These are phyloP conservation scores for Asterella californica DNA, from an alignment of 225 moss, liverwort and hornwort species.

Conservation along the genomic window DNA sequence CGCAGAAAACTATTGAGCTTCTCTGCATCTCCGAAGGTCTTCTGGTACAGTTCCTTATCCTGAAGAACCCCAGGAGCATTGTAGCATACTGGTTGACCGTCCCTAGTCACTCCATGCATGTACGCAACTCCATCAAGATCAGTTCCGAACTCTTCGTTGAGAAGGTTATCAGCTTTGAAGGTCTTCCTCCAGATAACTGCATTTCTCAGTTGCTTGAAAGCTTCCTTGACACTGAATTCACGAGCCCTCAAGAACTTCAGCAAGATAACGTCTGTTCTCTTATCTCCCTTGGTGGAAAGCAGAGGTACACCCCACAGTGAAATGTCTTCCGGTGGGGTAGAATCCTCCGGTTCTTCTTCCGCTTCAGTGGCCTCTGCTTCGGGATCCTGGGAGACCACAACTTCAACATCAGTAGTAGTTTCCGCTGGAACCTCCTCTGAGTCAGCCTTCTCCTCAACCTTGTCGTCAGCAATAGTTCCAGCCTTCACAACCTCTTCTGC, in stretches of 20 bases:
- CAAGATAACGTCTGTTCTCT: slow-evolving; percentile 50
- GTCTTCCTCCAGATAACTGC: slow-evolving; percentile 54
- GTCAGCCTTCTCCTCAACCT: neutral
- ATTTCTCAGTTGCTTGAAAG: slow-evolving; percentile 51
- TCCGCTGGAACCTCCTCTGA: slow-evolving; percentile 11
- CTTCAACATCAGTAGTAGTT: neutral
- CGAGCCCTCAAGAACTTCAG: slow-evolving; percentile 55
- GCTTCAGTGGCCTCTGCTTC: slow-evolving; percentile 9
- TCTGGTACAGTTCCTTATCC: slow-evolving; percentile 44
- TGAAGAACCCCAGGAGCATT: slow-evolving; percentile 37
- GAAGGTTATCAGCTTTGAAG: slow-evolving; percentile 43
- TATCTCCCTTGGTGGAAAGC: slow-evolving; percentile 45
- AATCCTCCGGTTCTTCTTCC: slow-evolving; percentile 42
- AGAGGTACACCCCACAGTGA: slow-evolving; percentile 56
- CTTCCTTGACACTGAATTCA: slow-evolving; percentile 47
- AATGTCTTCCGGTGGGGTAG: slow-evolving; percentile 44
- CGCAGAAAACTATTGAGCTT: slow-evolving; percentile 44
- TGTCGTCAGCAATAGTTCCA: neutral
- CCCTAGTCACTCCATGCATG: slow-evolving; percentile 42
- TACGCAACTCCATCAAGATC: slow-evolving; percentile 40
- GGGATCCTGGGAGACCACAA: neutral
- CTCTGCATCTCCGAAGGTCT: slow-evolving; percentile 45
- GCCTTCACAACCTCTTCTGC: slow-evolving; percentile 20
- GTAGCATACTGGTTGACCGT: slow-evolving; percentile 56
- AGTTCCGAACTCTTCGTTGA: slow-evolving; percentile 48